Conservation (phyloP, 768 basidiomycete species). For the Dendrothele bispora region DNA sequence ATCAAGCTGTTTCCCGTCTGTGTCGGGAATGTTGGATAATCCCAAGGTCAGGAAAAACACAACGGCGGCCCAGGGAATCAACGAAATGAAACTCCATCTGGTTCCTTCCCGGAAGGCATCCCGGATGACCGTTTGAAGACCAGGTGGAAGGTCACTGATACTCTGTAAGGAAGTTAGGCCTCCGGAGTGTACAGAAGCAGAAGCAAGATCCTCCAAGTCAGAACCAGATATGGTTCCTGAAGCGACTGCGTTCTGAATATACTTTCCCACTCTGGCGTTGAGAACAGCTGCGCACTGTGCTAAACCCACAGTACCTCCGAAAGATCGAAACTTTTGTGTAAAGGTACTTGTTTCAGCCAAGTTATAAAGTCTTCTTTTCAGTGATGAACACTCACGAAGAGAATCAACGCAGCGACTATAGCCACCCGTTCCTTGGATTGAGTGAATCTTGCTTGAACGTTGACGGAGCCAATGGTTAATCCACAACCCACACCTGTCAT, state of each 20-base stretch:
- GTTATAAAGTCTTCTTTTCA: neutral
- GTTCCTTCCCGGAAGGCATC: conserved; percentile 42
- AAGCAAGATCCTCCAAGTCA: conserved; percentile 25
- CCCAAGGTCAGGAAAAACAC: conserved; percentile 34
- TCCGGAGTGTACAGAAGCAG: conserved; percentile 17
- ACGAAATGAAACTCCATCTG: conserved; percentile 43
- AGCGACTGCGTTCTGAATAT: conserved; percentile 24
- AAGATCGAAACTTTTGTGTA: conserved; percentile 46
- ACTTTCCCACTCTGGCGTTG: conserved; percentile 37
- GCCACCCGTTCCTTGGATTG: conserved; percentile 40
- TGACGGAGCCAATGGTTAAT: conserved; percentile 35
- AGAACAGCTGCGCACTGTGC: conserved; percentile 53
- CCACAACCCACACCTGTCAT: conserved; percentile 46
- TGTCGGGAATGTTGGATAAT: conserved; percentile 32
- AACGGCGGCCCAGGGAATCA: conserved; percentile 48
- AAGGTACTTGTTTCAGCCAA: neutral
- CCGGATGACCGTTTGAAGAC: conserved; percentile 33
- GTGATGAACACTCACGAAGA: conserved; percentile 42
- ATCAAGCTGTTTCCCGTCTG: too few species aligned
- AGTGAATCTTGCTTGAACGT: conserved; percentile 45
- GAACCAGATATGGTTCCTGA: conserved; percentile 27
- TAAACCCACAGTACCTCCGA: conserved; percentile 55
- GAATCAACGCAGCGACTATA: conserved; percentile 38
- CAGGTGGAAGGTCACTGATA: conserved; percentile 35
- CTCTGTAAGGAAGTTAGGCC: conserved; percentile 31